Conservation (phyloP, 148 eudicot species). For the Polygonum maritimum region DNA sequence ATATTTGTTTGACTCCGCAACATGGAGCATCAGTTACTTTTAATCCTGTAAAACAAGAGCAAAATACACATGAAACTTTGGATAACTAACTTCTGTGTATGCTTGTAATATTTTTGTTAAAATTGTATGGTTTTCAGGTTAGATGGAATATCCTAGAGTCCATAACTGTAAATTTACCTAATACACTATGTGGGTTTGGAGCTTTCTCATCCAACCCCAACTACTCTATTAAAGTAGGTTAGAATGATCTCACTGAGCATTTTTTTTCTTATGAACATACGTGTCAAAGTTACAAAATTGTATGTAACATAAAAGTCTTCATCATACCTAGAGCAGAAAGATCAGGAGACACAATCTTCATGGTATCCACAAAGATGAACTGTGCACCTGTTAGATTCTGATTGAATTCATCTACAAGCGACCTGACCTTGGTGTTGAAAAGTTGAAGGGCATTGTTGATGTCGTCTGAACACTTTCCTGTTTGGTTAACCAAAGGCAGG, state of each 20-base stretch:
- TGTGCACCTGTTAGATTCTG: conserved; percentile 14
- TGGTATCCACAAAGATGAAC: conserved; percentile 20
- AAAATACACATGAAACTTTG: not conserved
- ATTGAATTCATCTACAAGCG: conserved; percentile 24
- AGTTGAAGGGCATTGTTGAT: conserved; percentile 16
- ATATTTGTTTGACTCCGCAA: conserved; percentile 13
- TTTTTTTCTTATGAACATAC: not conserved
- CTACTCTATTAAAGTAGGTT: conserved; percentile 4
- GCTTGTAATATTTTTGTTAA: not conserved
- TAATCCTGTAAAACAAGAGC: conserved; percentile 2
- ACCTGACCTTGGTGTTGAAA: conserved; percentile 19
- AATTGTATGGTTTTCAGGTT: not conserved
- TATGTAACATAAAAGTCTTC: not conserved
- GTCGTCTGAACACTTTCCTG: conserved; percentile 16
- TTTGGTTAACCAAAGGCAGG: conserved; percentile 16
- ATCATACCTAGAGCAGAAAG: conserved; percentile 13
- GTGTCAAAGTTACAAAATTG: not conserved
- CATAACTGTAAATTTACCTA: not conserved
- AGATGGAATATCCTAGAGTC: not conserved
- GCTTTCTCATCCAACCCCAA: not conserved
- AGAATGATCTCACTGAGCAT: conserved; percentile 7
- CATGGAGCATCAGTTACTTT: conserved; percentile 9
- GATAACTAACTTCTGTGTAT: not conserved
- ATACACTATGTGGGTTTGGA: not conserved
- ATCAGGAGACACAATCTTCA: conserved; percentile 12